A percentile compares a stretch with the other conserved stretches of the same genome.
Evolutionary conservation across 1,139 yeast genomes (phyloP).

Genomic region (Lodderomyces jiufengensis): DNA sequence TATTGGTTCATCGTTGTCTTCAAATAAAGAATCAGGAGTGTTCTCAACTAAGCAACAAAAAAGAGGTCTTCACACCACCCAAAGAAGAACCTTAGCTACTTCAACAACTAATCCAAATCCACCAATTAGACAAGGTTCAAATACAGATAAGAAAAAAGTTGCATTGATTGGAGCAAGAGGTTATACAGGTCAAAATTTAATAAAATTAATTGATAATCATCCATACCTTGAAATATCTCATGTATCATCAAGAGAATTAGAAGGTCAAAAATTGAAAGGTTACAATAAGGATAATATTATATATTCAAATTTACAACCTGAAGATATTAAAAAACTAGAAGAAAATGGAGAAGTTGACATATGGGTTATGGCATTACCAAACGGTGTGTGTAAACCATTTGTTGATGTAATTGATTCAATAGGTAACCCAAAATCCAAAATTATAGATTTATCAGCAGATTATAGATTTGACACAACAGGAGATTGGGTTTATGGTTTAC

Average conservation of each 20-base stretch:
- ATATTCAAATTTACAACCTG: constrained; percentile 83
- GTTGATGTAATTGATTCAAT: constrained; percentile 87
- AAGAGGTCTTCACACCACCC: constrained; percentile 33
- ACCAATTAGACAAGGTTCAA: constrained; percentile 60
- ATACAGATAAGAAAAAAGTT: constrained; percentile 60
- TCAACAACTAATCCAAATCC: constrained; percentile 65
- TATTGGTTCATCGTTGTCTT: constrained; percentile 38
- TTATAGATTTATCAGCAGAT: constrained; percentile 92
- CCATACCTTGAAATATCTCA: constrained; percentile 84
- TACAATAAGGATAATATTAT: constrained; percentile 76
- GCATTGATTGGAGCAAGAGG: constrained; percentile 99
- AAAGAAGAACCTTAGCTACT: constrained; percentile 19
- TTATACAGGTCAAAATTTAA: constrained; percentile 90
- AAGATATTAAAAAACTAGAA: constrained; percentile 79
- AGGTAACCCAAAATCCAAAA: constrained; percentile 58
- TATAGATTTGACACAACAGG: constrained; percentile 87
- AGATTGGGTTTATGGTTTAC: constrained; percentile 92
- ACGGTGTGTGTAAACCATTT: constrained; percentile 96
- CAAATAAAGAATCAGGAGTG: constrained; percentile 39
- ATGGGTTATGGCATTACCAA: constrained; percentile 99
- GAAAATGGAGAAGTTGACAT: constrained; percentile 77
- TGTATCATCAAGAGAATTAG: constrained; percentile 92
- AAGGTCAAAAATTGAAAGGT: constrained; percentile 82
- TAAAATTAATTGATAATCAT: constrained; percentile 80
- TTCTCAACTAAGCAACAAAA: constrained; percentile 37